Conservation (phyloP, 2,329 filamentous ascomycete species). For the Sporothrix brunneoviolacea region DNA sequence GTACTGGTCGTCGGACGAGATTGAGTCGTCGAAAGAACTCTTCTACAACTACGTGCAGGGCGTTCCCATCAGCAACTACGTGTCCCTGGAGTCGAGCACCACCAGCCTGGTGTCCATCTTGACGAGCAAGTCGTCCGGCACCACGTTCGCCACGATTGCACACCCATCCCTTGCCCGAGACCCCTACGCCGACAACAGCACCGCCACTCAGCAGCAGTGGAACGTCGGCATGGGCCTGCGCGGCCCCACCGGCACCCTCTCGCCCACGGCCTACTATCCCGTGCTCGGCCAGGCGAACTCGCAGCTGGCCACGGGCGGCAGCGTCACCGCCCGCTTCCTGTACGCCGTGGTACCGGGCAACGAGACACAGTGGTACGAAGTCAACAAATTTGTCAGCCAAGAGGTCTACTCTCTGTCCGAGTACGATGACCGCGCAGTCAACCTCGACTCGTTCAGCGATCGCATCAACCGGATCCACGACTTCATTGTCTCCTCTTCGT, state of each 20-base stretch:
- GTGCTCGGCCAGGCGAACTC: slow-evolving; percentile 14
- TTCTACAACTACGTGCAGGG: slow-evolving; percentile 14
- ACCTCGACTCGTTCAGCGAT: slow-evolving; percentile 7
- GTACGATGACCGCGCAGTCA: slow-evolving; percentile 9
- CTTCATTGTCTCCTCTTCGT: slow-evolving; percentile 10
- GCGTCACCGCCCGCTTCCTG: slow-evolving; percentile 3
- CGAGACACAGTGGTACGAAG: slow-evolving; percentile 11
- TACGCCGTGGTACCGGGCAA: slow-evolving; percentile 2
- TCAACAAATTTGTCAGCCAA: slow-evolving; percentile 9
- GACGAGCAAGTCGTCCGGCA: neutral
- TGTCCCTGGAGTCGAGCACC: slow-evolving; percentile 8
- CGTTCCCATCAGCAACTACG: slow-evolving; percentile 1
- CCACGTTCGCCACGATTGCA: slow-evolving; percentile 4
- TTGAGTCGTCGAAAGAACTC: slow-evolving; percentile 2
- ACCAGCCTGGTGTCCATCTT: slow-evolving; percentile 12
- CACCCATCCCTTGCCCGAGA: slow-evolving; percentile 11
- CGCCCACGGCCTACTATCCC: slow-evolving; percentile 12
- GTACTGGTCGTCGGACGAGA: slow-evolving; percentile 12
- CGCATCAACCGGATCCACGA: slow-evolving; percentile 15
- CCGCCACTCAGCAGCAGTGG: slow-evolving; percentile 9
- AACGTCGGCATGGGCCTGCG: slow-evolving; percentile 14
- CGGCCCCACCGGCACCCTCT: slow-evolving; percentile 7
- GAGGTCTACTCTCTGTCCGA: slow-evolving; percentile 10
- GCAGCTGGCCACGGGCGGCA: slow-evolving; percentile 6
- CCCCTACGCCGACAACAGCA: slow-evolving; percentile 4